These are phyloP conservation scores for Xylariaceae sp. DNA, from an alignment of 2,329 filamentous ascomycete genomes.

Conservation along the genomic window DNA sequence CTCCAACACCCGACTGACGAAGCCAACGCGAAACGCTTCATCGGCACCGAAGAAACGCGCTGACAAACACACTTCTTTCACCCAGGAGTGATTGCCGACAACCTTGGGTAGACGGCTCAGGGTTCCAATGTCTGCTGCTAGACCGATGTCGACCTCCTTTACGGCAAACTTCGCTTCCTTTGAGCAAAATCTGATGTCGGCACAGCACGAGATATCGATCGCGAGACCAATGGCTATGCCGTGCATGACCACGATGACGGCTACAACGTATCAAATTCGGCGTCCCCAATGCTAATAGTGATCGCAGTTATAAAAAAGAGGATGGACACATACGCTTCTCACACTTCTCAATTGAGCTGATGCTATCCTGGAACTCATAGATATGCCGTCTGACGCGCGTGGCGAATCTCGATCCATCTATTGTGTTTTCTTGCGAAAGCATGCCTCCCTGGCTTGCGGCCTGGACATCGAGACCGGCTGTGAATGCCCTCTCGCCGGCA, in stretches of 20 bases:
- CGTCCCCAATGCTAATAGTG: background rate
- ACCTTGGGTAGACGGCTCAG: conserved; percentile 67
- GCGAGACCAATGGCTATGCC: conserved; percentile 72
- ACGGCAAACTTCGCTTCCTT: conserved; percentile 59
- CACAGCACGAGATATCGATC: conserved; percentile 66
- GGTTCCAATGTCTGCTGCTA: conserved; percentile 75
- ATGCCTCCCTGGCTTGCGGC: conserved; percentile 54
- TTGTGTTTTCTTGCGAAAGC: conserved; percentile 31
- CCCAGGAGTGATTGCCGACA: conserved; percentile 66
- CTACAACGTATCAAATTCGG: conserved; percentile 34
- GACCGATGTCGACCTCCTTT: conserved; percentile 77
- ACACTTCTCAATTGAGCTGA: conserved; percentile 73
- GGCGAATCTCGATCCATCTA: conserved; percentile 62
- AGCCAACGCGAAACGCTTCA: conserved; percentile 65
- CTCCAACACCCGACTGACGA: conserved; percentile 61
- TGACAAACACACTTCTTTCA: conserved; percentile 71
- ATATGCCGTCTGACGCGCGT: conserved; percentile 62
- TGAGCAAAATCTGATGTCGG: conserved; percentile 64
- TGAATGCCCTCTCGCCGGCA: conserved; percentile 78
- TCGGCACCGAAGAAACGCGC: conserved; percentile 63
- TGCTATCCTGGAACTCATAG: conserved; percentile 71
- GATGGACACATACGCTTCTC: conserved; percentile 66
- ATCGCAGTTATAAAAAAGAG: background rate
- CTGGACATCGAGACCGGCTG: conserved; percentile 76
- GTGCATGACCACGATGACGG: conserved; percentile 77